Conservation (phyloP, 257 asterid species). For the Solanum infundibuliforme region DNA sequence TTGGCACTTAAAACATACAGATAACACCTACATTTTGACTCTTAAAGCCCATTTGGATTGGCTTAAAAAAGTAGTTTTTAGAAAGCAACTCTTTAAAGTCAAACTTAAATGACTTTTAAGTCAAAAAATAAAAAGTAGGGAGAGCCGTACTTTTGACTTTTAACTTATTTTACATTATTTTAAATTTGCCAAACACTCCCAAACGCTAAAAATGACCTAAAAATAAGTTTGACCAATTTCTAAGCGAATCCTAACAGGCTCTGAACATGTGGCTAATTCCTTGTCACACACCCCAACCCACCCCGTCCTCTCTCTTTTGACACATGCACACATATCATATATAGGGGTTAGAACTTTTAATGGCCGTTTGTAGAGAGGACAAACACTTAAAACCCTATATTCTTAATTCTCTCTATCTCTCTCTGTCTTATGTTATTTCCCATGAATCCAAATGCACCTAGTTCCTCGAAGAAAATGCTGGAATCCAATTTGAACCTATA, state of each 20-base stretch:
- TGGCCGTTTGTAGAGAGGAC: neutral
- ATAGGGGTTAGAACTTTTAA: neutral
- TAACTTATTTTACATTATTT: no score
- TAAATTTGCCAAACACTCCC: neutral
- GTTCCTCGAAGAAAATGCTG: neutral
- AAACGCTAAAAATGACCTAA: neutral
- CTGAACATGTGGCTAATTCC: neutral
- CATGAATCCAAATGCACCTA: neutral
- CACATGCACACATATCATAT: neutral
- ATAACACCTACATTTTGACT: neutral
- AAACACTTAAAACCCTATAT: neutral
- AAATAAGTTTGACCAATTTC: neutral
- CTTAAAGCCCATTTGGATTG: neutral
- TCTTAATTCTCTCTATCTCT: neutral
- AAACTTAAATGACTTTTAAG: neutral
- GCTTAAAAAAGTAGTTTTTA: neutral
- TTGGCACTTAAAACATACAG: neutral
- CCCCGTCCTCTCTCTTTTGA: neutral
- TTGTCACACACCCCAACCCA: neutral
- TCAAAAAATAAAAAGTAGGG: neutral
- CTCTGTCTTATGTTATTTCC: neutral
- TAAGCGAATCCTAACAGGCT: neutral
- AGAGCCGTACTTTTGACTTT: neutral
- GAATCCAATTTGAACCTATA: neutral
- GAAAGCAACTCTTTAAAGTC: neutral